A percentile compares a stretch with the other conserved stretches of the same genome.
phyloP scores from a whole-genome alignment of 176 grass and related monocot species.

The Carex myosuroides region DNA sequence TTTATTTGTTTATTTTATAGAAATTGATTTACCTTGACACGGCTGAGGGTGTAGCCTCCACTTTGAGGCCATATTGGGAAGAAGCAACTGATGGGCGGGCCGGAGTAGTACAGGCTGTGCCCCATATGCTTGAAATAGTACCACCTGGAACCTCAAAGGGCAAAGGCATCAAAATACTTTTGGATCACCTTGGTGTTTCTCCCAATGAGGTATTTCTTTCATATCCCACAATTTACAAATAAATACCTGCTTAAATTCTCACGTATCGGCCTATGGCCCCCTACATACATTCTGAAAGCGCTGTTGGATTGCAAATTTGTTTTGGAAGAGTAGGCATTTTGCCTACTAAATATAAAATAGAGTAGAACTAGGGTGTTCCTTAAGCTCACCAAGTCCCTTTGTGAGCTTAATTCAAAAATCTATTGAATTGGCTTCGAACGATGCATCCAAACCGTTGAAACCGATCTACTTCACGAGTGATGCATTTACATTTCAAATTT shows the following conservation, averaged over 20 bases:
- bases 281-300: neutral
- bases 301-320: neutral
- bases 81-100: conserved; percentile 55
- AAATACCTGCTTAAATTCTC: conserved; percentile 6
- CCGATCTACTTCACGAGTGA: no score
- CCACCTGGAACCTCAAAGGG: conserved; percentile 83
- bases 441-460: no score
- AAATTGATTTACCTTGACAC: conserved; percentile 90
- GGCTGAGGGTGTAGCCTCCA: conserved; percentile 49
- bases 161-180: conserved; percentile 62
- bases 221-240: neutral
- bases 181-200: conserved; percentile 69
- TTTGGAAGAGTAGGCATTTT: neutral
- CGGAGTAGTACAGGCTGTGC: conserved; percentile 62
- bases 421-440: no score
- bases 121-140: conserved; percentile 97
- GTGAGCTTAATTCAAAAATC: no score
- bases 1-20: conserved; percentile 32
- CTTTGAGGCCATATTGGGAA: conserved; percentile 75
- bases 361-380: no score
- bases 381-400: no score
- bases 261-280: neutral
- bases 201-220: conserved; percentile 51
- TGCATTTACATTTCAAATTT: no score
- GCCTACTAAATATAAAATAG: neutral